These are phyloP conservation scores for Aphanomyces cochlioides DNA, from an alignment of 352 stramenopile species.

Conservation along the genomic window DNA sequence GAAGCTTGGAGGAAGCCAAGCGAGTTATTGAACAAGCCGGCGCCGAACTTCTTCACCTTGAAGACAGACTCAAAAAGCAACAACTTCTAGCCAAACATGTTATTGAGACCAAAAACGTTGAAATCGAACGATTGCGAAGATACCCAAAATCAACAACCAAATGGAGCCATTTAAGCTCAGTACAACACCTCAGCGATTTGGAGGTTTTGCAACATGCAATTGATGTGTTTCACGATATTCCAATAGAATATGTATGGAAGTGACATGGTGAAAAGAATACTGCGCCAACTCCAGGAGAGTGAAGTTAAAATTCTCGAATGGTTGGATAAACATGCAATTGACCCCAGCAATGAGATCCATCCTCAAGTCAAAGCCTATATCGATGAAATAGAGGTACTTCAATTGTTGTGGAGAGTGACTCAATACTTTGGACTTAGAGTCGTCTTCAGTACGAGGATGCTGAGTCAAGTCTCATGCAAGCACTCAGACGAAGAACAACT, in stretches of 20 bases:
- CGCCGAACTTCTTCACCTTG: constrained; percentile 1
- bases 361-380: neutral
- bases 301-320: constrained; percentile 8
- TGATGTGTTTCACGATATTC: neutral
- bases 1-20: constrained; percentile 14
- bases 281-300: constrained; percentile 10
- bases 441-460: constrained; percentile 23
- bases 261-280: constrained; percentile 17
- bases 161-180: constrained; percentile 20
- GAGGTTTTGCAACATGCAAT: constrained; percentile 7
- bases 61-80: constrained; percentile 20
- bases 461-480: constrained; percentile 22
- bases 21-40: neutral
- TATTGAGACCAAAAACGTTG: constrained; percentile 19
- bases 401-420: neutral
- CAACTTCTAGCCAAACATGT: constrained; percentile 24
- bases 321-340: constrained; percentile 6
- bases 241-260: constrained; percentile 14
- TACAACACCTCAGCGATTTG: constrained; percentile 24
- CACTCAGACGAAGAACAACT: constrained; percentile 9
- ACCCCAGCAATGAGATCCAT: neutral
- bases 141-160: constrained; percentile 17
- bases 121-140: constrained; percentile 23
- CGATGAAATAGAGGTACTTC: constrained; percentile 1
- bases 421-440: constrained; percentile 7